Conservation (phyloP, 2,329 filamentous ascomycete genomes). For the Alternaria panax region DNA sequence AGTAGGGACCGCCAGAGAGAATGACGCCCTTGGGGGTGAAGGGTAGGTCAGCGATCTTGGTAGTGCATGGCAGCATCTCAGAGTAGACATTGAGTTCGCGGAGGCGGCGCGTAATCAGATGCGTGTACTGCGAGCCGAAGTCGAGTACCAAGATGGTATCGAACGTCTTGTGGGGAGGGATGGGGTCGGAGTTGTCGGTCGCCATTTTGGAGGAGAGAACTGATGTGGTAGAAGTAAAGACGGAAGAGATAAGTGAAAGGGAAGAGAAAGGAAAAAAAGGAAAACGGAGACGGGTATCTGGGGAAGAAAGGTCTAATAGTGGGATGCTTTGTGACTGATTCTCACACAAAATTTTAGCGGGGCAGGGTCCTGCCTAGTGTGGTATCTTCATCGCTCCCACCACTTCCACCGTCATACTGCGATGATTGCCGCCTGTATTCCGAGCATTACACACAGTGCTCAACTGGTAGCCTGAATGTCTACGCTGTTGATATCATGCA, state of each 20-base stretch:
- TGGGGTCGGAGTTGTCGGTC: slow-evolving; percentile 51
- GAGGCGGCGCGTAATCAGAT: slow-evolving; percentile 77
- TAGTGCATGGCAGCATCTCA: slow-evolving; percentile 88
- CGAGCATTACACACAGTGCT: background rate
- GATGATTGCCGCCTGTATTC: background rate
- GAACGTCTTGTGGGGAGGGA: slow-evolving; percentile 59
- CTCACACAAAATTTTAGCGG: slow-evolving; percentile 16
- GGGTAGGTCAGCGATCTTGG: slow-evolving; percentile 76
- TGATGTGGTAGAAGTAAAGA: slow-evolving; percentile 18
- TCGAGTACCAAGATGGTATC: slow-evolving; percentile 77
- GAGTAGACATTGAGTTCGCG: slow-evolving; percentile 82
- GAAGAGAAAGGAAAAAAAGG: slow-evolving; percentile 5
- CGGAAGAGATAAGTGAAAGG: slow-evolving; percentile 13
- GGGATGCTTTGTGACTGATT: slow-evolving; percentile 29
- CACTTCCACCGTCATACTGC: background rate
- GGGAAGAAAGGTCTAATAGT: slow-evolving; percentile 3
- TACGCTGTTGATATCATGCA: background rate
- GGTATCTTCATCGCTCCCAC: background rate
- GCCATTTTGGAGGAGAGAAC: slow-evolving; percentile 32
- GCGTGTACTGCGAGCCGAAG: slow-evolving; percentile 76
- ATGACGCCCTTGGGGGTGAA: slow-evolving; percentile 88
- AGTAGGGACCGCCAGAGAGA: slow-evolving; percentile 74
- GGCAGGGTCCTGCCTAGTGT: background rate
- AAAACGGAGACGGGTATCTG: slow-evolving; percentile 11
- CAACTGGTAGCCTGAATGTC: background rate